Evolutionary conservation across 768 basidiomycete species (phyloP).

Genomic region (Holtermanniella nyarrowii): DNA sequence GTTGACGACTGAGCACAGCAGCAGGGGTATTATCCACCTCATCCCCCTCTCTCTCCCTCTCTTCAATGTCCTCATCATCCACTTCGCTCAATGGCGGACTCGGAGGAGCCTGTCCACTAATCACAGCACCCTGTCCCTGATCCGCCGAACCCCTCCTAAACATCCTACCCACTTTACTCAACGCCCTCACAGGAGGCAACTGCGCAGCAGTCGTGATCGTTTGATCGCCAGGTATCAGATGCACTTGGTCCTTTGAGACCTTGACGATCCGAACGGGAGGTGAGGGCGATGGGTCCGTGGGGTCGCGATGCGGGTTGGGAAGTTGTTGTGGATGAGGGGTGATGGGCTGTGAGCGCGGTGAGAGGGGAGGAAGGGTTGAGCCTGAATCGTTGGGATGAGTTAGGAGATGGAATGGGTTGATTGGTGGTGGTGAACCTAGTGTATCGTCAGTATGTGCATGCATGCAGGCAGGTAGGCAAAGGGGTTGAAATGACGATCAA

Average conservation of each 20-base stretch:
- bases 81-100: conserved; percentile 36
- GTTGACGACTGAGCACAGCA: neutral
- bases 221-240: conserved; percentile 11
- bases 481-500: too few relatives aligned
- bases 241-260: conserved; percentile 29
- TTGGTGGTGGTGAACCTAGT: conserved; percentile 15
- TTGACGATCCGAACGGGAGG: conserved; percentile 33
- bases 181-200: conserved; percentile 3
- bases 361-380: conserved; percentile 18
- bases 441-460: too few relatives aligned
- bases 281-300: neutral
- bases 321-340: conserved; percentile 4
- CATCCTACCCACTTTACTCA: conserved; percentile 21
- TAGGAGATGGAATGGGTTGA: conserved; percentile 38
- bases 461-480: too few relatives aligned
- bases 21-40: neutral
- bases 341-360: conserved; percentile 18
- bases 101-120: conserved; percentile 28
- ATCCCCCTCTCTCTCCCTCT: conserved; percentile 2
- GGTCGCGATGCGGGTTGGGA: neutral
- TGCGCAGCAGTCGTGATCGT: neutral
- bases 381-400: conserved; percentile 19
- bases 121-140: neutral
- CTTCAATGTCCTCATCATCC: conserved; percentile 5
- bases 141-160: conserved; percentile 12